Percentiles rank a stretch among this genome's conserved stretches.
These are phyloP conservation scores for Nakazawaea populi DNA, from an alignment of 805 yeast species.

Conservation along the genomic window DNA sequence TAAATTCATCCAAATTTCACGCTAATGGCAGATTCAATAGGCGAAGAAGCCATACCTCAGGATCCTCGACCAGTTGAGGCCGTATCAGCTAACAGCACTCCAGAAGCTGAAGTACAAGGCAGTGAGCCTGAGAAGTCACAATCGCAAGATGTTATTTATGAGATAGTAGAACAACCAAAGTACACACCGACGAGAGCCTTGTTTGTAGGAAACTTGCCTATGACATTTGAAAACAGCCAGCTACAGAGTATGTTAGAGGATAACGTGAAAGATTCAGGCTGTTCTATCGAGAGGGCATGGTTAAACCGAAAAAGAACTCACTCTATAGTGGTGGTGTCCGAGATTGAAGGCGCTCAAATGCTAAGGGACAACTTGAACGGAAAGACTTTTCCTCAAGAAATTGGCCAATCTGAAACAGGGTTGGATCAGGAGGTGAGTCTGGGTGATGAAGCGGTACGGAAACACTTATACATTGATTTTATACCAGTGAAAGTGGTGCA, in stretches of 20 bases:
- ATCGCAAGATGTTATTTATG: conserved; percentile 25
- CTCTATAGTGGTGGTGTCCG: conserved; percentile 33
- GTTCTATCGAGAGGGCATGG: conserved; percentile 38
- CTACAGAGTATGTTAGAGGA: conserved; percentile 31
- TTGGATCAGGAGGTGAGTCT: background rate
- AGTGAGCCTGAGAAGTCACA: background rate
- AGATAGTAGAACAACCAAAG: conserved; percentile 23
- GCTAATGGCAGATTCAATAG: too few relatives aligned
- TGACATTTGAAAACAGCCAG: conserved; percentile 30
- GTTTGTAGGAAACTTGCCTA: conserved; percentile 35
- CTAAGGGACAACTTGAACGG: conserved; percentile 31
- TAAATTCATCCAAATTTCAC: too few relatives aligned
- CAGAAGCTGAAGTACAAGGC: too few relatives aligned
- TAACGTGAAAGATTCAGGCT: conserved; percentile 20
- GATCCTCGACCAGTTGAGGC: too few relatives aligned
- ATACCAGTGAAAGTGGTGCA: conserved; percentile 40
- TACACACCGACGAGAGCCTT: conserved; percentile 37
- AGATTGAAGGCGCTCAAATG: conserved; percentile 32
- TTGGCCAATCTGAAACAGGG: conserved; percentile 14
- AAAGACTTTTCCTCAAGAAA: conserved; percentile 23
- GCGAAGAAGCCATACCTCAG: too few relatives aligned
- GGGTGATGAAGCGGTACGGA: conserved; percentile 17
- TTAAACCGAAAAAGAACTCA: conserved; percentile 34
- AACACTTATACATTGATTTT: conserved; percentile 32
- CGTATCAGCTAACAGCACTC: too few relatives aligned